A percentile compares a stretch with the other conserved stretches of the same genome.
Evolutionary conservation across 495 filamentous ascomycete genomes (phyloP).

Genomic region (Xylaria bambusicola): DNA sequence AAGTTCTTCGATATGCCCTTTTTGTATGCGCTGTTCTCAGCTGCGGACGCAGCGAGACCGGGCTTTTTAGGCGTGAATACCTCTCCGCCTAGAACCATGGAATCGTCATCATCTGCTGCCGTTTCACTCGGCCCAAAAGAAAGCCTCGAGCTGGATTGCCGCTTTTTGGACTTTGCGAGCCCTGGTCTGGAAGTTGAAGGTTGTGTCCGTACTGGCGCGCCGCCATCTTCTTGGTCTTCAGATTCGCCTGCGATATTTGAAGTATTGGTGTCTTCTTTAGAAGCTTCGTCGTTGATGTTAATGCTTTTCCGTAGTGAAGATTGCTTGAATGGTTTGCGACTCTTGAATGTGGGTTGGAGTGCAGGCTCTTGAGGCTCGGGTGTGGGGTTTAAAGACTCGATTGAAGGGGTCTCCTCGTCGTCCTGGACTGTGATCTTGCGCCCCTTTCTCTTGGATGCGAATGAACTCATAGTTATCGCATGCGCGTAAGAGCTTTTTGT

Average conservation of each 20-base stretch:
- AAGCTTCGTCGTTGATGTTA: conserved; percentile 39
- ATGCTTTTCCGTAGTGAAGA: conserved; percentile 54
- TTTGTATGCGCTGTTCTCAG: conserved; percentile 70
- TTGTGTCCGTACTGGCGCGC: conserved; percentile 38
- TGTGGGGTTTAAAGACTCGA: conserved; percentile 29
- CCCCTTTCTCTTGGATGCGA: conserved; percentile 69
- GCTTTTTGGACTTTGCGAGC: conserved; percentile 57
- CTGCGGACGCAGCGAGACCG: conserved; percentile 65
- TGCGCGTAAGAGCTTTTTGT: neutral
- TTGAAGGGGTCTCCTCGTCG: conserved; percentile 47
- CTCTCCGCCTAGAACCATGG: conserved; percentile 49
- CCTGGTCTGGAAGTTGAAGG: conserved; percentile 39
- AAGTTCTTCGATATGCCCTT: conserved; percentile 44
- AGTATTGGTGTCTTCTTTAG: conserved; percentile 8
- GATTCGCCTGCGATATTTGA: conserved; percentile 32
- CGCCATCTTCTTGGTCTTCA: conserved; percentile 43
- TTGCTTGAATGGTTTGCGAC: conserved; percentile 50
- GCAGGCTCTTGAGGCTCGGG: conserved; percentile 36
- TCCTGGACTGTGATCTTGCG: conserved; percentile 72
- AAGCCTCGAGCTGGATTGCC: conserved; percentile 66
- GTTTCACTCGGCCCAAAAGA: conserved; percentile 71
- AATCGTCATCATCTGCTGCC: conserved; percentile 51
- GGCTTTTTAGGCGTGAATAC: conserved; percentile 70
- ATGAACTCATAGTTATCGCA: conserved; percentile 61
- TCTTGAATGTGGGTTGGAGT: conserved; percentile 44